A percentile compares a stretch with the other conserved stretches of the same genome.
These are phyloP conservation scores for Prunus yedoensis DNA, from an alignment of 331 rosid species.

Conservation along the genomic window DNA sequence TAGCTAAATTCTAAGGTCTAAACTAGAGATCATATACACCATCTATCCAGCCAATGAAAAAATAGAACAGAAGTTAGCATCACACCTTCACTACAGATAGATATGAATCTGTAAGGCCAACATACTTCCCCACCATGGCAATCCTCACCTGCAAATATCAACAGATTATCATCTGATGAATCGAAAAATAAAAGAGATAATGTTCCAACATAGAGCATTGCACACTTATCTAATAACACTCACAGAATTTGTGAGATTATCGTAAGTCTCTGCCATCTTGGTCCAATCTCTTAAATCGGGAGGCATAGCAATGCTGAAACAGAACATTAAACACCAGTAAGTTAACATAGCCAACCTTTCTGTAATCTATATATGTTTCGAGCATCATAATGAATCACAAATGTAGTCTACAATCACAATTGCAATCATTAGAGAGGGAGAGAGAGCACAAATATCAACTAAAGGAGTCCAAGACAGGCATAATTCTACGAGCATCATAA, in stretches of 20 bases:
- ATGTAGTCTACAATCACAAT: not conserved
- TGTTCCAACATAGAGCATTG: constrained; percentile 10
- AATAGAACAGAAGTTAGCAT: constrained; percentile 25
- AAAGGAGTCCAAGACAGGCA: constrained; percentile 8
- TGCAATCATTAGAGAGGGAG: too few relatives aligned
- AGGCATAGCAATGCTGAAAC: constrained; percentile 58
- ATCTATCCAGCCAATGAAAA: constrained; percentile 11
- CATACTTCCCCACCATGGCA: constrained; percentile 99
- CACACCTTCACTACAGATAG: constrained; percentile 93
- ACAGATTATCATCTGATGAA: constrained; percentile 19
- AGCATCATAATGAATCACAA: not conserved
- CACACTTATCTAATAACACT: constrained; percentile 37
- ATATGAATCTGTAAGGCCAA: constrained; percentile 92
- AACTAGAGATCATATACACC: not conserved
- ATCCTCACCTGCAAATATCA: constrained; percentile 72
- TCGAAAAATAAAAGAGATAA: constrained; percentile 3
- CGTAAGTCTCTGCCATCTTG: constrained; percentile 85
- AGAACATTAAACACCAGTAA: constrained; percentile 24
- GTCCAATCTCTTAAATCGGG: constrained; percentile 90
- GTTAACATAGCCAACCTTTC: constrained; percentile 9
- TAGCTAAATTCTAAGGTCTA: not conserved
- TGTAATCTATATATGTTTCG: not conserved
- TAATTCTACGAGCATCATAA: constrained; percentile 2
- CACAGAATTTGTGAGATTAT: constrained; percentile 75
- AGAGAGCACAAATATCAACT: constrained; percentile 12